A percentile compares a stretch with the other conserved stretches of the same genome.
These are phyloP conservation scores for Ascodesmis nigricans DNA, from an alignment of 495 filamentous ascomycete species.

Conservation along the genomic window DNA sequence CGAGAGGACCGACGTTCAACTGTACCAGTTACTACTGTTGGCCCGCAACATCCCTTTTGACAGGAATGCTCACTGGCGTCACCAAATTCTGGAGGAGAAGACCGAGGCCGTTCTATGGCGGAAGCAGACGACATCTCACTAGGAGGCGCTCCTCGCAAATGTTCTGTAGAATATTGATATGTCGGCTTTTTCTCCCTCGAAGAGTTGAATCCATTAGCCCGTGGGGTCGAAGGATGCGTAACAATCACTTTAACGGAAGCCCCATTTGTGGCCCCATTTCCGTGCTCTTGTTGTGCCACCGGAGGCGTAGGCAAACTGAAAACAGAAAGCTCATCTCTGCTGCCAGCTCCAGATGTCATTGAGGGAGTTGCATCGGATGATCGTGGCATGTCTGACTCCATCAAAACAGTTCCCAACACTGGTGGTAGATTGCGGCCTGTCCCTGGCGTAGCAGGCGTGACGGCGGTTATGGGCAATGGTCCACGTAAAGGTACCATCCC, in stretches of 20 bases:
- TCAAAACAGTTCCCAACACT: constrained; percentile 18
- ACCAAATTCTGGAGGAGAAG: constrained; percentile 20
- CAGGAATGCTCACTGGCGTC: constrained; percentile 22
- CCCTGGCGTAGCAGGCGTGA: no score
- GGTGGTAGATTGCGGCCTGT: constrained; percentile 11
- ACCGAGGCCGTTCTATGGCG: constrained; percentile 17
- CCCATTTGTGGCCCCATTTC: no score
- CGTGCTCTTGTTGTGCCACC: no score
- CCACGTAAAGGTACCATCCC: no score
- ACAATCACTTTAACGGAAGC: constrained; percentile 18
- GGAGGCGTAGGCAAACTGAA: no score
- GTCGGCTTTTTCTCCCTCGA: constrained; percentile 19
- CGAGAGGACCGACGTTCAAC: constrained; percentile 19
- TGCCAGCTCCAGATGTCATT: no score
- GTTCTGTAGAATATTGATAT: constrained; percentile 21
- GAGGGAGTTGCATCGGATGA: not conserved
- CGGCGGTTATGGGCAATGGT: no score
- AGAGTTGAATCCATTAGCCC: constrained; percentile 12
- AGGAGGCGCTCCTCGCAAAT: constrained; percentile 12
- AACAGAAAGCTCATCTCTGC: no score
- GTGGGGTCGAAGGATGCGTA: constrained; percentile 11
- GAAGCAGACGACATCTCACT: constrained; percentile 8
- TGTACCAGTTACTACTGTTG: constrained; percentile 14
- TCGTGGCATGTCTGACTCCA: constrained; percentile 13
- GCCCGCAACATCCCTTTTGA: constrained; percentile 14